phyloP scores from a whole-genome alignment of 1,284 basidiomycete species.

The Melampsora abietis-canadensis region DNA sequence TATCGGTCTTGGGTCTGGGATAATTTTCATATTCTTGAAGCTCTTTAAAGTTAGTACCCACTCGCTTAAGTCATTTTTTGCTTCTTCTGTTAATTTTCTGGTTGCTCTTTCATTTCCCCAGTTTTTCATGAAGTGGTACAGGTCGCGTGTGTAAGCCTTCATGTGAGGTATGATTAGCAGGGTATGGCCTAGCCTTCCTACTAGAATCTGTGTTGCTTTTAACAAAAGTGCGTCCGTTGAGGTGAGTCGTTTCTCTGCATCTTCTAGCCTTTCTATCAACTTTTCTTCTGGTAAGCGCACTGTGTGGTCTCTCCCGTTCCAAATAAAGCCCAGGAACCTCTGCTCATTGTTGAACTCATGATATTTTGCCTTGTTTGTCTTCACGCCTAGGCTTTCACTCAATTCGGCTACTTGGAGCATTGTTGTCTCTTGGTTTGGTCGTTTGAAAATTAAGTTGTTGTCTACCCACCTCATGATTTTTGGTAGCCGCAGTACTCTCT shows the following conservation, averaged over 20 bases:
- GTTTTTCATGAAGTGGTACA: background rate
- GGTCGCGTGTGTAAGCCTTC: background rate
- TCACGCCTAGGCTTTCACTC: background rate
- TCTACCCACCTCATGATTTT: slow-evolving; percentile 10
- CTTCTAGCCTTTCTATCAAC: background rate
- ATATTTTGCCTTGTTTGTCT: slow-evolving; percentile 10
- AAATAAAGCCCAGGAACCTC: slow-evolving; percentile 17
- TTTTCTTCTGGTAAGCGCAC: background rate
- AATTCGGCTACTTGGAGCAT: slow-evolving; percentile 1
- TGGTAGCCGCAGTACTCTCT: background rate
- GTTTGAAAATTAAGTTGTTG: background rate
- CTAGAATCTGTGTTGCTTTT: background rate
- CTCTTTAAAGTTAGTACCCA: too few species aligned
- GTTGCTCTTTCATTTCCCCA: too few species aligned
- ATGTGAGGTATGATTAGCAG: background rate
- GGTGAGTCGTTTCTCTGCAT: background rate
- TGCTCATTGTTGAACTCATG: background rate
- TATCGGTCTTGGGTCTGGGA: too few species aligned
- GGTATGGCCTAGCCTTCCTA: background rate
- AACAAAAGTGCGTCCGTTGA: background rate
- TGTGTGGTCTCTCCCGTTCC: slow-evolving; percentile 4
- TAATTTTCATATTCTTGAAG: too few species aligned
- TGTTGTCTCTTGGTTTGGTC: too few species aligned
- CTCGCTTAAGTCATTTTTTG: too few species aligned
- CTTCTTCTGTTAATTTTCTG: too few species aligned